Base-by-base conservation (phyloP, 257 asterid genomes). In the Przewalskia tangutica region DNA sequence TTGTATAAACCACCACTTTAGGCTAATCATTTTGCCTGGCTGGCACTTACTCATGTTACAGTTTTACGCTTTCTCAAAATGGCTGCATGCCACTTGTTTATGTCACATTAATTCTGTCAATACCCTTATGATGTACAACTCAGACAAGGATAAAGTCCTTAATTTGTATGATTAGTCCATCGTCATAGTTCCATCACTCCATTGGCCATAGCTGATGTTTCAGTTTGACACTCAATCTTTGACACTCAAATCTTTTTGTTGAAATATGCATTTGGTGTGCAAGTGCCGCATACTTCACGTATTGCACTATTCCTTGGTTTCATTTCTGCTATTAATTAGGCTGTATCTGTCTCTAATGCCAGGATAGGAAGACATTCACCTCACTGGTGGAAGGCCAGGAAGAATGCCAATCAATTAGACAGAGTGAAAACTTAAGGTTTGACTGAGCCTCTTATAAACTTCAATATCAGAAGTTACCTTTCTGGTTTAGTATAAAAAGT, bases 331-430 rank as follows among this genome's bases (percentile, higher is more conserved):
- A 51, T 50, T 27, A 42, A 27, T 27, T 20, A 54, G 20, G 18
- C 48, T 27, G 63, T 55, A 27, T 64, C 56, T 18, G 40, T 36
- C 34, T 79, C 68, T 67, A 44, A 16, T 68, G 68, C 51, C 84
- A 88, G 90, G 85, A 81, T 58, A 81, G 84, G 81, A 81, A 77
- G 81, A 50, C 82, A 44, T 84, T 88, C 78, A 84, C 88, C 48
- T 80, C 79, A 70, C 23, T 79, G 50, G 60, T 86, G 66, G 86
- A 63, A 73, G 84, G 65, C 56, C 77, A 82, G 58, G 86, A 81
- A 38, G n/a, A 77, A 23, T 12, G 32, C 32, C 67, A 16, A 6
- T 36, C 81, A 54, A 56, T 2, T 77, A 13, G 62, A 53, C 59
- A 77, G 46, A 18, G 55, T 32, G 67, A 63, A 77, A 77, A 63